Evolutionary conservation across 1,284 basidiomycete genomes (phyloP).

Genomic region (Stygiomarasmius scandens): DNA sequence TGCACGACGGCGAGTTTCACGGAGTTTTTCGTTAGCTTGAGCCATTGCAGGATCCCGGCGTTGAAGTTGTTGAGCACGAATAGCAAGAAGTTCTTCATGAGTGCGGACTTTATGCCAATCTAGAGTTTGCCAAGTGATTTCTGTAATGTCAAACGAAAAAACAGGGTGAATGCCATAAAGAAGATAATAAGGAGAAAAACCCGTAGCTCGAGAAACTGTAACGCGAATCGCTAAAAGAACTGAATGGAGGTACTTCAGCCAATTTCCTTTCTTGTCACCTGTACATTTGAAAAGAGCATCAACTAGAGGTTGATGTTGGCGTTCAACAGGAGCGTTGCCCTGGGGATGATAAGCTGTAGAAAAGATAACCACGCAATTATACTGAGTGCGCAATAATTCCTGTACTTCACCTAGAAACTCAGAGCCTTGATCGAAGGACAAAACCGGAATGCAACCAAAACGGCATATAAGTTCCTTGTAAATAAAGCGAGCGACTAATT

Average conservation of each 20-base stretch:
- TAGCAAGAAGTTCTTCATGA: slow-evolving; percentile 15
- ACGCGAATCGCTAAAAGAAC: slow-evolving; percentile 20
- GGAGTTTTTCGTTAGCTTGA: too few relatives aligned
- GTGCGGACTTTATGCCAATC: slow-evolving; percentile 14
- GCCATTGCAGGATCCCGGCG: slow-evolving; percentile 2
- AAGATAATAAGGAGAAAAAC: slow-evolving; percentile 18
- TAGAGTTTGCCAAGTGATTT: slow-evolving; percentile 21
- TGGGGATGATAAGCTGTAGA: slow-evolving; percentile 34
- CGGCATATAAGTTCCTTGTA: slow-evolving; percentile 32
- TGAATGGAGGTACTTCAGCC: slow-evolving; percentile 17
- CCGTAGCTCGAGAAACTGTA: slow-evolving; percentile 18
- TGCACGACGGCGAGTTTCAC: too few relatives aligned
- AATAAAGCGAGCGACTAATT: slow-evolving; percentile 29
- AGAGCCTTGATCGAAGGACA: slow-evolving; percentile 30
- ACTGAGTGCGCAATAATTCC: slow-evolving; percentile 22
- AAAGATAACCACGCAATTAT: slow-evolving; percentile 26
- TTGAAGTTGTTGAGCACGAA: slow-evolving; percentile 14
- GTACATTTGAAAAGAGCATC: slow-evolving; percentile 26
- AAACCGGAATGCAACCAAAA: slow-evolving; percentile 27
- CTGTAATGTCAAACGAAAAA: slow-evolving; percentile 22
- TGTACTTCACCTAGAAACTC: slow-evolving; percentile 31
- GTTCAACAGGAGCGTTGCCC: slow-evolving; percentile 34
- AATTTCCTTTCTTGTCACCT: slow-evolving; percentile 18
- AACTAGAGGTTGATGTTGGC: slow-evolving; percentile 26
- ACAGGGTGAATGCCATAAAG: slow-evolving; percentile 20